These are phyloP conservation scores for Paramicrosporidium saccamoebae DNA, from an alignment of 371 early-diverging fungal genomes.

Conservation along the genomic window DNA sequence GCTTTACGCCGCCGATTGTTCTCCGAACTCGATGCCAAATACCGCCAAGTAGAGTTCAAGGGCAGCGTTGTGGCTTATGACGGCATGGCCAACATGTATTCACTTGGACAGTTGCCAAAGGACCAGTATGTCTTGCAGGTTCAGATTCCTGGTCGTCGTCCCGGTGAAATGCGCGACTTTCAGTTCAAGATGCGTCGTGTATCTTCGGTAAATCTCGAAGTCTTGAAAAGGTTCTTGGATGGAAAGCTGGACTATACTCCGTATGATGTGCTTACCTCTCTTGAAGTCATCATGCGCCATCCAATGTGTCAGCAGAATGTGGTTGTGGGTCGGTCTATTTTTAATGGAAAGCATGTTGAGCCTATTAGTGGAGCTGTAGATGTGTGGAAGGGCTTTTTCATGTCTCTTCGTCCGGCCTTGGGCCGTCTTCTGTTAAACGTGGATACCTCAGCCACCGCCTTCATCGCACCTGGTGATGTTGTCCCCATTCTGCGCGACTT, in stretches of 20 bases:
- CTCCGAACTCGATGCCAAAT: slow-evolving; percentile 4
- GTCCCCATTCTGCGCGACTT: slow-evolving; percentile 17
- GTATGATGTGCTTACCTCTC: slow-evolving; percentile 13
- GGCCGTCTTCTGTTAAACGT: slow-evolving; percentile 37
- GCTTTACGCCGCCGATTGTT: slow-evolving; percentile 8
- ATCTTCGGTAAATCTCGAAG: slow-evolving; percentile 2
- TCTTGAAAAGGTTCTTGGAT: slow-evolving; percentile 1
- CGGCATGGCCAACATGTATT: slow-evolving; percentile 18
- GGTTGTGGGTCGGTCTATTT: slow-evolving; percentile 53
- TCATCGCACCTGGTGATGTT: slow-evolving; percentile 29
- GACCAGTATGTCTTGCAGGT: slow-evolving; percentile 4
- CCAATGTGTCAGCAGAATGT: slow-evolving; percentile 22
- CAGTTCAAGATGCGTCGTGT: slow-evolving; percentile 2
- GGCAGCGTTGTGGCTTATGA: slow-evolving; percentile 13
- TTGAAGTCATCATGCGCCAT: slow-evolving; percentile 44
- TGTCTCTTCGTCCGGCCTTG: slow-evolving; percentile 29
- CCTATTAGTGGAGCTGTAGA: slow-evolving; percentile 30
- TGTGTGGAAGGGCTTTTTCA: slow-evolving; percentile 65
- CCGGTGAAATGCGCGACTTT: neutral
- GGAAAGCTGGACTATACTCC: neutral
- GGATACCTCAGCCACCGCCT: slow-evolving; percentile 50
- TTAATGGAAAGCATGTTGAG: slow-evolving; percentile 19
- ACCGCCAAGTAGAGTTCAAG: slow-evolving; percentile 5
- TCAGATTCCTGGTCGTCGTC: neutral
- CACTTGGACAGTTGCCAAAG: slow-evolving; percentile 10